Evolutionary conservation across 177 flowering plant species (phyloP).

Genomic region (Vitis hybrid): DNA sequence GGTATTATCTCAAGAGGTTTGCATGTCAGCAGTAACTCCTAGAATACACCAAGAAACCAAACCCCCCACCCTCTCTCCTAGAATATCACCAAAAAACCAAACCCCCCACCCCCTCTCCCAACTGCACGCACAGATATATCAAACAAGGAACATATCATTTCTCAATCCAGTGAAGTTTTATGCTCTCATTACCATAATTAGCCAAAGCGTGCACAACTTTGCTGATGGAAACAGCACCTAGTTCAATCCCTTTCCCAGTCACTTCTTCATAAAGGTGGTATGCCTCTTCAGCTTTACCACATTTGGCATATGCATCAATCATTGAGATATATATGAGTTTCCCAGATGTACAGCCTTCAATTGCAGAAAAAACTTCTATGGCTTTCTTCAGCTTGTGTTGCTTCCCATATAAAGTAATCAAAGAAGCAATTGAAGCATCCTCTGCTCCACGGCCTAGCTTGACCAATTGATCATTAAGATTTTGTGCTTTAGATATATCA

Average conservation of each 20-base stretch:
- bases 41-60: neutral
- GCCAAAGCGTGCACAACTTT: constrained; percentile 67
- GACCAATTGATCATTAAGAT: constrained; percentile 40
- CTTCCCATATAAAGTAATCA: constrained; percentile 61
- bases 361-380: constrained; percentile 40
- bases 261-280: constrained; percentile 51
- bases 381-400: constrained; percentile 50
- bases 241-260: constrained; percentile 42
- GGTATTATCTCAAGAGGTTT: neutral
- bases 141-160: neutral
- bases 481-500: constrained; percentile 49
- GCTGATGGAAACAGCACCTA: constrained; percentile 69
- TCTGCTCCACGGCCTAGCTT: constrained; percentile 47
- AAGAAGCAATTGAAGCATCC: constrained; percentile 51
- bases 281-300: constrained; percentile 55
- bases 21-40: neutral
- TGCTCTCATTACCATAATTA: constrained; percentile 52
- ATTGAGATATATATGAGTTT: constrained; percentile 45
- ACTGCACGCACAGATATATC: too few species aligned
- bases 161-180: neutral
- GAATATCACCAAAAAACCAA: too few species aligned
- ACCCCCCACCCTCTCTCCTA: neutral
- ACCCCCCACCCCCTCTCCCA: too few species aligned
- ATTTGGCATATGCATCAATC: constrained; percentile 73
- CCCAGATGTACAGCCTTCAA: constrained; percentile 28